Base-by-base conservation (phyloP, 225 moss, liverwort and hornwort genomes). In the Antitrichia curtipendula region DNA sequence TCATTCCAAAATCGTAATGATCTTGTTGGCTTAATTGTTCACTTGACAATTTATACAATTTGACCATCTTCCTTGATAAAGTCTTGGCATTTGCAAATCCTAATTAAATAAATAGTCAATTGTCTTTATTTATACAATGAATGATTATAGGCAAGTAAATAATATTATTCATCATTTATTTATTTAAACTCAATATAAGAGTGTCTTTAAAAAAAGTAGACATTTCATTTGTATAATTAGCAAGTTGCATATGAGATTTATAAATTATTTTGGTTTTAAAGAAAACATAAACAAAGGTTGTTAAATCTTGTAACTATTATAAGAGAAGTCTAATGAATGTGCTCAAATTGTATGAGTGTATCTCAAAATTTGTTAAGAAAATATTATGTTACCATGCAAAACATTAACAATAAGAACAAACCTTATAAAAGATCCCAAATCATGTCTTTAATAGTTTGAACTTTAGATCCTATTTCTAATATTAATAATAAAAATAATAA, bases 1-100 rank as follows among this genome's bases (percentile, higher is more conserved):
- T 85, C 97, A 97, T 97, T 50, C 97, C 97, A 86, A 97, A 97
- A 86, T 97, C 97, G 70, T 97, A 97, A 47, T 97, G 97, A 88
- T 97, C 97, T 93, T 97, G 97, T 81, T 97, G 97, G 28, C 97
- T 96, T 20, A 97, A 74, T 87, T 97, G 97, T 88, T 97, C 97
- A 86, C 97, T 97, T 25, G 97, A 93, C n/a, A 97, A 90, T 84
- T 97, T 97, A 83, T 97, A 97, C 18, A 97, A 68, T 82, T 97
- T 97, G 9, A 97, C 96, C 96, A 97, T 97, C 90, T 97, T 97
- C 20, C 95, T 89, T 31, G 97, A 96, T 40, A 97, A 63, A 9
- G 89, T 93, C 85, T 97, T 97, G 8, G 97, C 97, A 95, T 98
- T 98, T 41, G 97, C 97, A 95, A 98, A 98, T 5, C 93, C 93